Evolutionary conservation across 2,329 filamentous ascomycete species (phyloP).

Genomic region (Zymoseptoria passerinii): DNA sequence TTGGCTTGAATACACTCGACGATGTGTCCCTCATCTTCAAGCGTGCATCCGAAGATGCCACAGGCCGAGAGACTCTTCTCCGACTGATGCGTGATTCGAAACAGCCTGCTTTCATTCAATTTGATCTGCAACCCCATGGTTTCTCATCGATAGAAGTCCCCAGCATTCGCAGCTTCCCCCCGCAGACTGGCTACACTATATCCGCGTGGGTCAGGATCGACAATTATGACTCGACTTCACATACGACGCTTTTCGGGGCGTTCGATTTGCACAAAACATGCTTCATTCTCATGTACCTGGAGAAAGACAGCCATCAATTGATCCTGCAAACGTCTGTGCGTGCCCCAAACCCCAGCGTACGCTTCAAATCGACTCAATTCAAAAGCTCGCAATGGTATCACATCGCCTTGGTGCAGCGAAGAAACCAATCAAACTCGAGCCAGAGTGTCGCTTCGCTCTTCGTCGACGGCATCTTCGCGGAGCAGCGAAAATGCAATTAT

Average conservation of each 20-base stretch:
- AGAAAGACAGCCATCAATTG: conserved; percentile 86
- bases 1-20: conserved; percentile 71
- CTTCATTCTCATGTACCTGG: conserved; percentile 87
- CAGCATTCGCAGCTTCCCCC: conserved; percentile 79
- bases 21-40: conserved; percentile 71
- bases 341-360: conserved; percentile 76
- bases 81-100: conserved; percentile 66
- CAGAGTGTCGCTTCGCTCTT: conserved; percentile 62
- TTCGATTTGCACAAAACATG: conserved; percentile 89
- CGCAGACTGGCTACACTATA: conserved; percentile 78
- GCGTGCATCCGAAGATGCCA: conserved; percentile 44
- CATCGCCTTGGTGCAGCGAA: conserved; percentile 74
- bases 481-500: conserved; percentile 84
- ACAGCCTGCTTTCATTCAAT: conserved; percentile 79
- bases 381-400: conserved; percentile 81
- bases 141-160: conserved; percentile 85
- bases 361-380: conserved; percentile 80
- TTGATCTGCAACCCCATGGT: conserved; percentile 81
- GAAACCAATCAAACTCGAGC: conserved; percentile 18
- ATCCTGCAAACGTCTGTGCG: conserved; percentile 93
- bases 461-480: conserved; percentile 86
- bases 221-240: conserved; percentile 70
- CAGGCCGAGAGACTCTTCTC: conserved; percentile 61
- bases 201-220: conserved; percentile 84
- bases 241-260: conserved; percentile 92